These are phyloP conservation scores for Hymenoscyphus fraxineus DNA, from an alignment of 2,329 filamentous ascomycete species.

Conservation along the genomic window DNA sequence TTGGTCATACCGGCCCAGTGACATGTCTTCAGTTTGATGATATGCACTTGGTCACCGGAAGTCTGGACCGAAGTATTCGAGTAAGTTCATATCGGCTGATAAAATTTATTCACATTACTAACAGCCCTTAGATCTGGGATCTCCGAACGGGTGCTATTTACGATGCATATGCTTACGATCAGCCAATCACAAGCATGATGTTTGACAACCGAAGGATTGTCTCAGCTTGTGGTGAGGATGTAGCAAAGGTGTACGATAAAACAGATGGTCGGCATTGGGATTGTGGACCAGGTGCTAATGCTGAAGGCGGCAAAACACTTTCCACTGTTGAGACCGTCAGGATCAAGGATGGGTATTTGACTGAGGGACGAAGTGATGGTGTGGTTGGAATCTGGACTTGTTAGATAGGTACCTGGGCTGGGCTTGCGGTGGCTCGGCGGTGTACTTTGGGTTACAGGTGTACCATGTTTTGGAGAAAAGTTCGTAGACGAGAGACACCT, in stretches of 20 bases:
- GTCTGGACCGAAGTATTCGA: conserved; percentile 85
- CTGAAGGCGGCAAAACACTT: conserved; percentile 60
- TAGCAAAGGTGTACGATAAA: conserved; percentile 98
- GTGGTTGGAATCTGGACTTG: conserved; percentile 89
- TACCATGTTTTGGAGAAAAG: background rate
- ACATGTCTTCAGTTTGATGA: conserved; percentile 96
- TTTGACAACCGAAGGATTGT: conserved; percentile 90
- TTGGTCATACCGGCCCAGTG: conserved; percentile 92
- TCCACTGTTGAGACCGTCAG: conserved; percentile 79
- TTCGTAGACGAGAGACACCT: background rate
- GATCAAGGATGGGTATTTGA: conserved; percentile 88
- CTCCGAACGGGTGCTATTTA: conserved; percentile 91
- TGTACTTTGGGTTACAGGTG: background rate
- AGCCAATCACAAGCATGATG: conserved; percentile 92
- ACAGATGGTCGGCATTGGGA: conserved; percentile 95
- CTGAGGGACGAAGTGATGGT: conserved; percentile 85
- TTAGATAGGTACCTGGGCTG: conserved; percentile 31
- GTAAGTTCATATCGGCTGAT: conserved; percentile 53
- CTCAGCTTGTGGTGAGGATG: conserved; percentile 82
- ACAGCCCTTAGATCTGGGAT: conserved; percentile 82
- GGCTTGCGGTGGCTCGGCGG: background rate
- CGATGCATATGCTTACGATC: conserved; percentile 94
- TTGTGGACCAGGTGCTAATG: conserved; percentile 77
- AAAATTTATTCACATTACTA: conserved; percentile 24
- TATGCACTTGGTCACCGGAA: conserved; percentile 89